Conservation (phyloP, 1,284 basidiomycete species). For the Ceraceosorus guamensis region DNA sequence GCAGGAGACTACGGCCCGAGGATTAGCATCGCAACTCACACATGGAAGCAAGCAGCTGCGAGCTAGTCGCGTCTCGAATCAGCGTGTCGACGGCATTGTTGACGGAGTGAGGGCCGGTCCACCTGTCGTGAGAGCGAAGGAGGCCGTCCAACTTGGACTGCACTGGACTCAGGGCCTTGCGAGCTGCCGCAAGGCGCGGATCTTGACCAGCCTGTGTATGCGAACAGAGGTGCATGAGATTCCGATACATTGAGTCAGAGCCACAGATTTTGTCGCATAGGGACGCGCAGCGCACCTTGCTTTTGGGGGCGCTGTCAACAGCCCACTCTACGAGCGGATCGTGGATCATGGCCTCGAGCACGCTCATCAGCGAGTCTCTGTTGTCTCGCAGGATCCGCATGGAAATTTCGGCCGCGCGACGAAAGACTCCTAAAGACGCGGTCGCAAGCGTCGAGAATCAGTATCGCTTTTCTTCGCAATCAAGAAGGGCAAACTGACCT, state of each 20-base stretch:
- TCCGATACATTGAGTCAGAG: neutral
- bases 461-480: neutral
- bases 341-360: slow-evolving; percentile 93
- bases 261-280: neutral
- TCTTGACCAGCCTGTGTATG: slow-evolving; percentile 15
- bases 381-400: slow-evolving; percentile 80
- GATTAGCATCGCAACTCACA: slow-evolving; percentile 12
- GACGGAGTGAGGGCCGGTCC: slow-evolving; percentile 27
- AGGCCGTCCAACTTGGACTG: slow-evolving; percentile 42
- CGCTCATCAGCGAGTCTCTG: slow-evolving; percentile 88
- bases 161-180: slow-evolving; percentile 39
- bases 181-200: slow-evolving; percentile 33
- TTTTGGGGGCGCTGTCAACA: slow-evolving; percentile 52
- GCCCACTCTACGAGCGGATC: slow-evolving; percentile 97
- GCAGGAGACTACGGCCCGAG: neutral
- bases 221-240: neutral
- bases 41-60: slow-evolving; percentile 38
- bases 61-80: slow-evolving; percentile 42
- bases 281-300: neutral
- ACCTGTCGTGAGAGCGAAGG: neutral
- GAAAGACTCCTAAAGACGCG: slow-evolving; percentile 65
- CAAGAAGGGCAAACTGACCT: slow-evolving; percentile 54
- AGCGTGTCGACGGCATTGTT: slow-evolving; percentile 45
- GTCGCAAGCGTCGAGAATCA: neutral
- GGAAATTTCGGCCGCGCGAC: slow-evolving; percentile 85